These are phyloP conservation scores for Suillus spraguei DNA, from an alignment of 768 basidiomycete species.

Conservation along the genomic window DNA sequence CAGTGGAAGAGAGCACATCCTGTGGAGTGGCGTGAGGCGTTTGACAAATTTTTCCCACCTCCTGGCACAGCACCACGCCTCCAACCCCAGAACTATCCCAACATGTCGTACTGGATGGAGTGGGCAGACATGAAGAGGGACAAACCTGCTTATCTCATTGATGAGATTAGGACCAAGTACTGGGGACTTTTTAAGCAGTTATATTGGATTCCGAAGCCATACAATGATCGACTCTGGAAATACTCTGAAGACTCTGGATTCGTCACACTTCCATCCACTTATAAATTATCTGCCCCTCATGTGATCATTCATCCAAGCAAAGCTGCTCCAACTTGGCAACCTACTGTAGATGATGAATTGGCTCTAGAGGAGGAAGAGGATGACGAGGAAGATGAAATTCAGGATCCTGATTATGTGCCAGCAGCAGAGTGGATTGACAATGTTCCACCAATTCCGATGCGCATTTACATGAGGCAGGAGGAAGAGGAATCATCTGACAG, in stretches of 20 bases:
- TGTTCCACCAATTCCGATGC: not conserved
- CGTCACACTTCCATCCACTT: not conserved
- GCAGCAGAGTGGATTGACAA: not conserved
- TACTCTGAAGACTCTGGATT: not conserved
- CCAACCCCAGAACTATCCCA: no score
- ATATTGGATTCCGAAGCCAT: conserved; percentile 4
- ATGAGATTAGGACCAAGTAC: not conserved
- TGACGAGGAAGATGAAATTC: not conserved
- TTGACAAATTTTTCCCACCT: not conserved
- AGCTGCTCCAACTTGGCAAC: not conserved
- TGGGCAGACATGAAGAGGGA: not conserved
- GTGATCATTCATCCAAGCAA: not conserved
- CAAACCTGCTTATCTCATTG: not conserved
- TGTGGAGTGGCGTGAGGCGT: not conserved
- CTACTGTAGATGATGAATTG: not conserved
- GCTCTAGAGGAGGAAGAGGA: not conserved
- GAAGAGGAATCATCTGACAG: not conserved
- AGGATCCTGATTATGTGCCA: not conserved
- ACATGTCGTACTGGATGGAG: no score
- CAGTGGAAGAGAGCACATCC: not conserved
- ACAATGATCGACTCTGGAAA: conserved; percentile 2
- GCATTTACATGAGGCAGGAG: not conserved
- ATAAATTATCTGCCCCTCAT: not conserved
- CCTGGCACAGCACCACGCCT: no score
- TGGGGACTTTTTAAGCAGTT: not conserved